phyloP scores from a whole-genome alignment of 2,329 filamentous ascomycete species.

The Ceratocystis cubensis region DNA sequence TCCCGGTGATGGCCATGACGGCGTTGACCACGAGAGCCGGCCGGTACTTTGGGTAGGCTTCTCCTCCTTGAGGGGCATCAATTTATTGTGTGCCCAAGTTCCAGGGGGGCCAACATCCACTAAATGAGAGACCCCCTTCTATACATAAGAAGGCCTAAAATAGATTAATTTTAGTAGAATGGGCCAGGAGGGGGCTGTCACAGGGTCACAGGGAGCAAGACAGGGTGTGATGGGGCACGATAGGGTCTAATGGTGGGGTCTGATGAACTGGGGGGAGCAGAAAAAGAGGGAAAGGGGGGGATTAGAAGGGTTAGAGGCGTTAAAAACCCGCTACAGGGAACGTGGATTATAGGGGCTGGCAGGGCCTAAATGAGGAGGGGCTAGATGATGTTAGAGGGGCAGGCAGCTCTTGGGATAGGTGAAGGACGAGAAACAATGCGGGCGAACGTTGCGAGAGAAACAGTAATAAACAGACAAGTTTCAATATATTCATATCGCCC shows the following conservation, averaged over 20 bases:
- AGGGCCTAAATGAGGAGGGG: not conserved
- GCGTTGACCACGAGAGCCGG: not conserved
- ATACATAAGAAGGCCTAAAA: not conserved
- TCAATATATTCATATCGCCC: too few species aligned
- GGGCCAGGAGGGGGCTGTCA: not conserved
- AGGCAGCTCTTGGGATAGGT: not conserved
- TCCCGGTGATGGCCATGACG: too few species aligned
- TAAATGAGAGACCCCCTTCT: not conserved
- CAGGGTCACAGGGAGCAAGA: too few species aligned
- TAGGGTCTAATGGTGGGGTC: too few species aligned
- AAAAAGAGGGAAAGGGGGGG: not conserved
- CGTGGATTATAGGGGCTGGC: not conserved
- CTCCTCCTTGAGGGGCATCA: not conserved
- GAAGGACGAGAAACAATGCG: not conserved
- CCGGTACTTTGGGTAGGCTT: not conserved
- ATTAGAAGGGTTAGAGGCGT: not conserved
- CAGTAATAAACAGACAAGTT: not conserved
- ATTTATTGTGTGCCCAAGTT: constrained; percentile 11
- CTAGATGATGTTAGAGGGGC: not conserved
- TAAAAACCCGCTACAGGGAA: not conserved
- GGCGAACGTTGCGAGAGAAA: not conserved
- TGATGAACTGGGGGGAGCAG: not conserved
- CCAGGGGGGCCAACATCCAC: constrained; percentile 4
- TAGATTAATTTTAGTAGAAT: not conserved
- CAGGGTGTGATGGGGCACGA: too few species aligned